Evolutionary conservation across 1,284 basidiomycete species (phyloP), one percentile per base, ranked within the genome.

Genomic region (Termitomyces sp.): DNA sequence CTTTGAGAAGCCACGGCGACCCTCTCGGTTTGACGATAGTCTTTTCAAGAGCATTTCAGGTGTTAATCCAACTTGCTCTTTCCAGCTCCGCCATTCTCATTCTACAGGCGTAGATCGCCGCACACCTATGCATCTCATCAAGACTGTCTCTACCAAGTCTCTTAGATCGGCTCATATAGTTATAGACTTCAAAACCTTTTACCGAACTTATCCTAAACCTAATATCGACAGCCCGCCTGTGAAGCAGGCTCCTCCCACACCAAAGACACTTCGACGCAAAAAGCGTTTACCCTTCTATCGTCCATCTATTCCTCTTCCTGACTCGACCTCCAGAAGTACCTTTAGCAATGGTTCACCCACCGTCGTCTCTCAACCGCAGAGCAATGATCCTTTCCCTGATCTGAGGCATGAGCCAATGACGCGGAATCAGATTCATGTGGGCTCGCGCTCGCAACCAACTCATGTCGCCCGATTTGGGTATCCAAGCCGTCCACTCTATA

Each of bases 381-480:
- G 30, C 13, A 31, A 31, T 6, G 45, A 36, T 50, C 15, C n/a
- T 21, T 21, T 54, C 19, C 48, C 41, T 17, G 38, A 28, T 43
- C 39, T 24, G 10, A 8, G n/a, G 1, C 41, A 34, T 7, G 24
- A 46, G 30, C 38, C 38, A 26, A 57, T 15, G 30, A n/a, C 8
- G 6, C 13, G 33, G n/a, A 48, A 15, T 36, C 33, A 36, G 21
- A 30, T 2, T 2, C 47, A 55, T n/a, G 24, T 55, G 24, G 52
- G 40, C 8, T 45, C 54, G 38, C 48, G 46, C 33, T 57, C 61
- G 38, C 50, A 55, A 36, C 50, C 45, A 24, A 31, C 67, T 65
- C 54, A 51, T 40, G 63, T 67, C 34, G 68, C 76, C 19, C 77
- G 75, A 12, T 68, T 83, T 31, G 81, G 81, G 2, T 76, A 77